Base-by-base conservation (phyloP, 176 grass and related monocot species). In the Carex cristatella region DNA sequence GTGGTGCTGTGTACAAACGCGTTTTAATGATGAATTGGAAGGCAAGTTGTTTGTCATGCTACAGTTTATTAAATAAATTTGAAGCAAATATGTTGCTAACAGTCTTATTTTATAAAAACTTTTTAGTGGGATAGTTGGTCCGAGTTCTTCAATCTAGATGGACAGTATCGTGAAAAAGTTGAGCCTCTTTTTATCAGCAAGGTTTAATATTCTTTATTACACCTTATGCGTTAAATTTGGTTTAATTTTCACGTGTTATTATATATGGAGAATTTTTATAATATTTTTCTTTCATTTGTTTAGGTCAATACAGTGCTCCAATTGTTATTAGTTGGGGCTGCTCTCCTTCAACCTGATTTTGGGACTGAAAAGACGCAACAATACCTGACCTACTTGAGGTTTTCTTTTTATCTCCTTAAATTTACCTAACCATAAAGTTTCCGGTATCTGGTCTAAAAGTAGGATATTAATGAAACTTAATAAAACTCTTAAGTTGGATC, bases 181-280 rank as follows among this genome's bases (percentile, higher is more conserved):
- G 83, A 94, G 40, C 95, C 95, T 61, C 89, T 98, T 76, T 95
- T 98, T 87, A 95, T 95, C 57, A 98, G 95, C 91, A 98, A 98
- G 92, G 95, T 88, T 75, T 85, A 67, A 14, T 84, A 79, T 27
- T 82, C 81, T 12, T 87, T 65, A 82, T 44, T 15, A 10, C 48
- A 51, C 35, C 54, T 37, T 61, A 19, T 81, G 3, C 79, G 79
- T 63, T 80, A 76, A 57, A 85, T 82, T 40, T 19, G 66, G 70
- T 85, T 79, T 62, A 15, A 1, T 79, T 81, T 48, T 56, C 40
- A 37, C 51, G 69, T 91, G 28, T 58, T 63, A 69, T 54, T 56
- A 82, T 86, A 3, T 79, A 82, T 87, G 15, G 82, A 67, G 48
- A 59, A 69, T 16, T 77, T 54, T 28, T 23, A 77, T 56, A 77